Evolutionary conservation across 1,284 basidiomycete species (phyloP), one percentile per base, ranked within the genome.

Genomic region (Tremellales sp.): DNA sequence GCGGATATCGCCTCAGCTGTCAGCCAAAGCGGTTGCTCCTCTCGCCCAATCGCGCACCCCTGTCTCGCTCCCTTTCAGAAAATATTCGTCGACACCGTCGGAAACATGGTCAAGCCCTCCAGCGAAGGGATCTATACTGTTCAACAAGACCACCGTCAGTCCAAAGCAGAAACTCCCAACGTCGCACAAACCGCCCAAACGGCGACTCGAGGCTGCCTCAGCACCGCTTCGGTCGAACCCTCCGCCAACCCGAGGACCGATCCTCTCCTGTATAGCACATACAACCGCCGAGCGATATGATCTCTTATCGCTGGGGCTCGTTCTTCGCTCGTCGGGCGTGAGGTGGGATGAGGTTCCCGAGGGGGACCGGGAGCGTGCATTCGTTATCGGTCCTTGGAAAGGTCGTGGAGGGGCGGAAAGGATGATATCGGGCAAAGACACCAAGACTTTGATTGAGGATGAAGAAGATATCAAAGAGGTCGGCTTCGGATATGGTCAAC

Each of bases 401-500:
- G 69, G 69, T 3, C 53, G 65, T 10, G 66, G 66, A 12, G 69
- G 67, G 1, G 67, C 63, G 5, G 64, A 68, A 46, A 44, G 66
- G 8, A 32, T 68, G 1, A 61, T 70, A 14, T 51, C 56, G 25
- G 66, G 66, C 4, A 67, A 65, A 45, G 67, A 68, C 19, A 47
- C 8, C 16, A 24, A 28, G 4, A 19, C 12, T 10, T 19, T 18
- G 13, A 33, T 26, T n/a, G 36, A 27, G 21, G 52, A 53, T 19
- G 58, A 49, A 75, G 77, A 59, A 84, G 84, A 50, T n/a, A 31
- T 75, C 75, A 38, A 66, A 66, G 58, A 64, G 47, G 50, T 58
- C 38, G 67, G 66, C 0, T 71, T 71, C 44, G 65, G 61, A 16
- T 74, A 78, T 43, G 82, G 82, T 2, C 75, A 79, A 48, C 77